Conservation (phyloP, 2,329 filamentous ascomycete species). For the Fusarium bactridioides region DNA sequence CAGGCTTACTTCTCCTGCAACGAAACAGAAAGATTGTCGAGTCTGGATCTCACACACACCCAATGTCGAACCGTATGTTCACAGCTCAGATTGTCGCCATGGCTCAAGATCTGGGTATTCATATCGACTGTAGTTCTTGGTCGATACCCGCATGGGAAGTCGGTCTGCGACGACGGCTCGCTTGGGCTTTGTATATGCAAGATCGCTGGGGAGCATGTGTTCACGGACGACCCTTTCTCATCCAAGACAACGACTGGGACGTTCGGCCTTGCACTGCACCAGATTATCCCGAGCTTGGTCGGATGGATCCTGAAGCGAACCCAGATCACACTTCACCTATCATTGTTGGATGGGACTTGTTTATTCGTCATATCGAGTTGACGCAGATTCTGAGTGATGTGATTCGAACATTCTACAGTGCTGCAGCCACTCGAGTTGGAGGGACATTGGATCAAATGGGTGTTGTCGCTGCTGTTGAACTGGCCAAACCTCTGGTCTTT, state of each 20-base stretch:
- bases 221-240: slow-evolving; percentile 65
- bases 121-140: slow-evolving; percentile 69
- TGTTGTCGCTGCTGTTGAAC: slow-evolving; percentile 45
- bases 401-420: slow-evolving; percentile 57
- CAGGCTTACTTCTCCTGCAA: slow-evolving; percentile 62
- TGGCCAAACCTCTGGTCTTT: slow-evolving; percentile 46
- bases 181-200: slow-evolving; percentile 72
- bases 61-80: slow-evolving; percentile 53
- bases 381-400: slow-evolving; percentile 61
- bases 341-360: slow-evolving; percentile 56
- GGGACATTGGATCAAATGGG: slow-evolving; percentile 46
- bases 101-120: slow-evolving; percentile 65
- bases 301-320: slow-evolving; percentile 45
- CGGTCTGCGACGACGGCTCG: slow-evolving; percentile 66
- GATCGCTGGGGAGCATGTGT: slow-evolving; percentile 69
- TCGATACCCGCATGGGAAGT: slow-evolving; percentile 70
- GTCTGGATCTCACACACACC: slow-evolving; percentile 30
- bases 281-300: slow-evolving; percentile 51
- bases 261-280: slow-evolving; percentile 49
- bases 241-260: slow-evolving; percentile 63
- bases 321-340: slow-evolving; percentile 53
- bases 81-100: slow-evolving; percentile 64
- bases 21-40: slow-evolving; percentile 52
- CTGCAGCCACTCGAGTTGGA: slow-evolving; percentile 42
- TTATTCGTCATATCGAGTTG: slow-evolving; percentile 59